phyloP scores from a whole-genome alignment of 2,329 filamentous ascomycete species.

The Sordariomycetes sp. region DNA sequence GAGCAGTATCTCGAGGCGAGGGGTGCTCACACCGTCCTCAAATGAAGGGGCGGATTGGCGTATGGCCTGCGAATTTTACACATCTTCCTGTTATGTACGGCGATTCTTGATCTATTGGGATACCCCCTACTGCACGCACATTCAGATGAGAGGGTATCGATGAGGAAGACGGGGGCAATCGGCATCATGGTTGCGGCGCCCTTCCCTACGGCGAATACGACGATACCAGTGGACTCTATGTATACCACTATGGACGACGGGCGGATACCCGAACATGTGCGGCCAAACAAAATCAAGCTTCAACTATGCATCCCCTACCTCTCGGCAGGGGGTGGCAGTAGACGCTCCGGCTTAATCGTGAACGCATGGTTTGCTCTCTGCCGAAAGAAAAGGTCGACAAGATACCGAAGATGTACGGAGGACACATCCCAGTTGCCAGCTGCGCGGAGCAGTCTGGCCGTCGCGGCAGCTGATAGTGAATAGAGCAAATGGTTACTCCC shows the following conservation, averaged over 20 bases:
- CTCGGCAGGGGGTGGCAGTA: conserved; percentile 72
- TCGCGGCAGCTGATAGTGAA: conserved; percentile 32
- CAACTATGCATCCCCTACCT: conserved; percentile 77
- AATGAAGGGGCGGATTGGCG: conserved; percentile 37
- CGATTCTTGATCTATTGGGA: background rate
- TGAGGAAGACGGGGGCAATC: too few species aligned
- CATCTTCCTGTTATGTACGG: background rate
- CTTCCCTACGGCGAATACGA: background rate
- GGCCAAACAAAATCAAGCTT: conserved; percentile 81
- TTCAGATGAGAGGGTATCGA: too few species aligned
- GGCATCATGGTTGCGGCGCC: too few species aligned
- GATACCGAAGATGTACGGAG: conserved; percentile 71
- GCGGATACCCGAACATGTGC: background rate
- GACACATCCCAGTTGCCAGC: conserved; percentile 52
- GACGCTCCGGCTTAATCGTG: conserved; percentile 99
- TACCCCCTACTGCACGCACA: background rate
- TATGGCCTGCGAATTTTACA: background rate
- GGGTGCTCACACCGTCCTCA: conserved; percentile 86
- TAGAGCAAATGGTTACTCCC: background rate
- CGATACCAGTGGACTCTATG: background rate
- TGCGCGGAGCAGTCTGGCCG: conserved; percentile 34
- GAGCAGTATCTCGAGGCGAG: conserved; percentile 85
- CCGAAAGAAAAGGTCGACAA: conserved; percentile 50
- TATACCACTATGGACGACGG: conserved; percentile 5
- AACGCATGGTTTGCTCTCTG: conserved; percentile 56